Evolutionary conservation across 768 basidiomycete genomes (phyloP).

Genomic region (Trametes meyenii): DNA sequence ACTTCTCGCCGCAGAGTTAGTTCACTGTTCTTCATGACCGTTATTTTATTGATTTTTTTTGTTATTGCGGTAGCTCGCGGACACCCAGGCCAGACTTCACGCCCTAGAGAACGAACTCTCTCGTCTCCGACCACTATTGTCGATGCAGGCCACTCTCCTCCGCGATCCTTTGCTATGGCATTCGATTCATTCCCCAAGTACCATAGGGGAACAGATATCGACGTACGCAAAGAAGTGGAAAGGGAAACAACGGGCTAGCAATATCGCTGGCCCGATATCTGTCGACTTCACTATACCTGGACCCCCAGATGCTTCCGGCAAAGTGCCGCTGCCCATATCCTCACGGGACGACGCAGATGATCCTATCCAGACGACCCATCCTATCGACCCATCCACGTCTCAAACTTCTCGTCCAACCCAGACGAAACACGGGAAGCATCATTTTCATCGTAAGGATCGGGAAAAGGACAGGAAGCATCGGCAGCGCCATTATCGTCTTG

Average conservation of each 20-base stretch:
- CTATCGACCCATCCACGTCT: neutral
- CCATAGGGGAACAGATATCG: neutral
- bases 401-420: neutral
- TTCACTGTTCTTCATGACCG: neutral
- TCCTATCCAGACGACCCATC: too few species aligned
- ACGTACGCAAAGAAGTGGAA: slow-evolving; percentile 10
- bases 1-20: slow-evolving; percentile 61
- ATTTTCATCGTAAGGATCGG: slow-evolving; percentile 3
- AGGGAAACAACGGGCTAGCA: slow-evolving; percentile 7
- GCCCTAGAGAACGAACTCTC: slow-evolving; percentile 65
- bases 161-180: slow-evolving; percentile 15
- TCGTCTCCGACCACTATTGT: slow-evolving; percentile 66
- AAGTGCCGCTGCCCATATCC: too few species aligned
- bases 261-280: neutral
- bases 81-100: slow-evolving; percentile 55
- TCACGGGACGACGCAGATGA: too few species aligned
- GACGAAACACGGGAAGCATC: slow-evolving; percentile 6
- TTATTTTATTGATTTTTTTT: neutral
- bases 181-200: neutral
- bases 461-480: slow-evolving; percentile 20
- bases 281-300: neutral
- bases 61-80: slow-evolving; percentile 50
- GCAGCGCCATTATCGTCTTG: slow-evolving; percentile 4
- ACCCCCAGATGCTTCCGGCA: neutral
- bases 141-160: slow-evolving; percentile 56